Evolutionary conservation across 306 rosid genomes (phyloP).

Genomic region (Ochetophila trinervis): DNA sequence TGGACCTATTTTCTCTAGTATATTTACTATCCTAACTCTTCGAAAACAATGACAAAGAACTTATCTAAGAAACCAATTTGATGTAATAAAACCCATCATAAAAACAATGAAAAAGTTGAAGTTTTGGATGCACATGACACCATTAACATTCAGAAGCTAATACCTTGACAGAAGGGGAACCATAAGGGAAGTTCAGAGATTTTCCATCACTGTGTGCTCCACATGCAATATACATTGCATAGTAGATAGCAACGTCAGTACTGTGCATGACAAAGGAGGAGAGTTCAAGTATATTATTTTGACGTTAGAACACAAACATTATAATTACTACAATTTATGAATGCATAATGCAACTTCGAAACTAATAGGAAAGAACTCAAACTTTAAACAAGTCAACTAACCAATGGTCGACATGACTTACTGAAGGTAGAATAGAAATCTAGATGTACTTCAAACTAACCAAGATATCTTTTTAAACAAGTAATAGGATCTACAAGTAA

Average conservation of each 20-base stretch:
- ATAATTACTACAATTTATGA: background rate
- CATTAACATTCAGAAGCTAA: constrained; percentile 3
- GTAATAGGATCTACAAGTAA: no score
- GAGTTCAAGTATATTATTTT: no score
- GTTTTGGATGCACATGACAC: background rate
- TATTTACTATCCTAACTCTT: background rate
- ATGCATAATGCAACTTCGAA: background rate
- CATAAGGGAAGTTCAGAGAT: constrained; percentile 80
- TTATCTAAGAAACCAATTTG: background rate
- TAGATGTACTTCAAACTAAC: no score
- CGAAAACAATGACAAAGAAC: background rate
- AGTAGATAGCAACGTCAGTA: constrained; percentile 21
- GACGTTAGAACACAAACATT: no score
- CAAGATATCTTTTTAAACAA: no score
- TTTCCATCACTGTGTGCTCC: constrained; percentile 82
- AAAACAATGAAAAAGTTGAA: background rate
- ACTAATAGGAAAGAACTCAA: no score
- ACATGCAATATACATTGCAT: constrained; percentile 93
- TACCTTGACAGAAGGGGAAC: constrained; percentile 76
- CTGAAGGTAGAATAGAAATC: background rate
- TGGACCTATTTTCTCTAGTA: background rate
- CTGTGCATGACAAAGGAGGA: no score
- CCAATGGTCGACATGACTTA: no score
- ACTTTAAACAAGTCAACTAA: no score
- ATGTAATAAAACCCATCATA: background rate